Base-by-base conservation (phyloP, 2,329 filamentous ascomycete genomes). In the Alternaria panax region DNA sequence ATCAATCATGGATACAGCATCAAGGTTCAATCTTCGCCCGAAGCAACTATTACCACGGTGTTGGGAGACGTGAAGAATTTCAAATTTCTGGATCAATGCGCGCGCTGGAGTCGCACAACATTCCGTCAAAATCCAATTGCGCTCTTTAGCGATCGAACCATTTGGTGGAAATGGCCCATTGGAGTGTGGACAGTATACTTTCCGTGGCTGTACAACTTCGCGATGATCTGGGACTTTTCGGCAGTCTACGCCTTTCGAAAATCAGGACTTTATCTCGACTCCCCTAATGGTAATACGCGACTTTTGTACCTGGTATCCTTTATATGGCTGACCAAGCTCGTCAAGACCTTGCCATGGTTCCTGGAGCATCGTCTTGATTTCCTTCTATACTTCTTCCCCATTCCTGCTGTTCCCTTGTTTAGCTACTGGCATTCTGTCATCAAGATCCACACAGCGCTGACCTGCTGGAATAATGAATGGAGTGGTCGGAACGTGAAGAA, bases 1-100 rank as follows among this genome's bases (percentile, higher is more conserved):
- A 78, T 86, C 24, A 75, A 77, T 9, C 65, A 79, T 3, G 80
- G 79, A 6, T 85, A 80, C 78, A 74, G 79, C 4, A 79, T 87
- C 52, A 80, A 81, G 54, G 81, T 88, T 46, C 86, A 89, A 67
- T 81, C 82, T 56, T 78, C 77, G 3, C 62, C 77, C 0, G 81
- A 86, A 6, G 78, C 82, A 0, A 76, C 78, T 0, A 78, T 88
- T 34, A 76, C 80, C 24, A 88, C 86, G 0, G 79, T 77, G 0
- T 75, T 89, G 1, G 69, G 66, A 3, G 36, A 20, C 4, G 51
- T 58, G 3, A 6, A 62, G 18, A 60, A 51, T 0, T 60, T 64
- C 24, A 71, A 69, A 24, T 75, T 67, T 40, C 5, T 55, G 1
- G 27, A 59, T 1, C 68, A 75, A 43, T 75, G 70, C 32, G 8